Conservation (phyloP, 805 yeast genomes). For the Nakazawaea sp. region DNA sequence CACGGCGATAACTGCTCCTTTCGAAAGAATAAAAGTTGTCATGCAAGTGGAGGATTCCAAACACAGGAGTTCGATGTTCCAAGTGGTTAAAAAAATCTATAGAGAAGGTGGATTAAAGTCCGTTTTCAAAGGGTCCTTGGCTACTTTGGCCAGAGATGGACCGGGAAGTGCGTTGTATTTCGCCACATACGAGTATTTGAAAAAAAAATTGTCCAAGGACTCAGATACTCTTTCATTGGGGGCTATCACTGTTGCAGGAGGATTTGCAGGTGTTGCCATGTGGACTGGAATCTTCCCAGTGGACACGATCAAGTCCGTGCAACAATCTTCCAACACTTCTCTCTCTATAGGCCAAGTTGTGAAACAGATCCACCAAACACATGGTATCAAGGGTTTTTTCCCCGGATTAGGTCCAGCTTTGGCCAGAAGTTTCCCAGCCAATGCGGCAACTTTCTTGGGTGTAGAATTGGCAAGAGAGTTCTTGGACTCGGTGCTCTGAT, state of each 20-base stretch:
- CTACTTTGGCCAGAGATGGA: slow-evolving; percentile 93
- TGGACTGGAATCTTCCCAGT: slow-evolving; percentile 95
- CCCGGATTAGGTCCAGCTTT: slow-evolving; percentile 97
- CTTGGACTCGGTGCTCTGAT: slow-evolving; percentile 5
- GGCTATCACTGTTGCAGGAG: slow-evolving; percentile 87
- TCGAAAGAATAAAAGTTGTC: slow-evolving; percentile 91
- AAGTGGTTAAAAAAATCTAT: slow-evolving; percentile 63
- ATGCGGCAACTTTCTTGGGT: slow-evolving; percentile 97
- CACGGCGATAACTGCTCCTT: slow-evolving; percentile 94
- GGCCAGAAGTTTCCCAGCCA: slow-evolving; percentile 93
- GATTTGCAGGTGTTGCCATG: slow-evolving; percentile 94
- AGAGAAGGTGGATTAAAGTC: slow-evolving; percentile 78
- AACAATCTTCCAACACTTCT: slow-evolving; percentile 54
- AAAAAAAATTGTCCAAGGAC: slow-evolving; percentile 50
- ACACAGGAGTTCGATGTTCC: slow-evolving; percentile 38
- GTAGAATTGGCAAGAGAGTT: slow-evolving; percentile 65
- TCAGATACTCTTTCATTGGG: slow-evolving; percentile 56
- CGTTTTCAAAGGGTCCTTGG: slow-evolving; percentile 83
- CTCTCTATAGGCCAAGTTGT: slow-evolving; percentile 61
- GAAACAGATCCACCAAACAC: slow-evolving; percentile 57
- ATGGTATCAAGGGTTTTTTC: slow-evolving; percentile 88
- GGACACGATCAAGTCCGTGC: slow-evolving; percentile 85
- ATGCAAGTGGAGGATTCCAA: slow-evolving; percentile 69
- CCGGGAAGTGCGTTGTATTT: slow-evolving; percentile 96
- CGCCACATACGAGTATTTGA: slow-evolving; percentile 86